Base-by-base conservation (phyloP, 148 eudicot species). In the Mesembryanthemum crystallinum region DNA sequence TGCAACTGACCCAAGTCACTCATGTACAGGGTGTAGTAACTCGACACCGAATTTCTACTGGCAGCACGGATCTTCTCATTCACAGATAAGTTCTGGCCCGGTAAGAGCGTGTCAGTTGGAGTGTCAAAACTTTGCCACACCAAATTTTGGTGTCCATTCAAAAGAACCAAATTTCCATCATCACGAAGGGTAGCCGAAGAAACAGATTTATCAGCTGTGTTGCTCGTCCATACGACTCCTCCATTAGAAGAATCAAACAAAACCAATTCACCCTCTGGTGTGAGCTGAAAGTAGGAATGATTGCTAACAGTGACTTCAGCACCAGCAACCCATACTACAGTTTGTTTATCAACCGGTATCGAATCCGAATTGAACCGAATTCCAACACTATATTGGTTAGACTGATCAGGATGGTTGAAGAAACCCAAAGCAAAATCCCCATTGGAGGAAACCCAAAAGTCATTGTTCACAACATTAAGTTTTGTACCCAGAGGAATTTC, bases 81-180 rank as follows among this genome's bases (percentile, higher is more conserved):
- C 66, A n/a, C 66, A 47, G 86, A 83, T 9, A 89, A 70, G 33
- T 74, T 78, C 79, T 89, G 93, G 29, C 88, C 88, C 0, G 91
- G 89, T 27, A 87, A 76, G 55, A 87, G 87, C 18, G 91, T 87
- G 76, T 89, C 89, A 15, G 88, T 81, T 54, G 93, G 93, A 32
- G 77, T 83, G 42, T 83, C 85, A 32, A 89, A 89, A 74, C 93
- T 89, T 80, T 89, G 91, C 93, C 93, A 89, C 42, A 86, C 82
- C 61, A 81, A 32, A 29, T 79, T 84, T 30, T 77, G 68, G 47
- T 83, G 78, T 64, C 21, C 68, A 54, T 84, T 82, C 69, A 83
- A 37, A 33, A 89, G 84, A 52, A 89, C 87, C 18, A 89, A 49
- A 69, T 89, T 89, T 12, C 93, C 93, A 72, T 73, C 80, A 69